These are phyloP conservation scores for Cutaneotrichosporon sp. DNA, from an alignment of 1,284 basidiomycete species.

Conservation along the genomic window DNA sequence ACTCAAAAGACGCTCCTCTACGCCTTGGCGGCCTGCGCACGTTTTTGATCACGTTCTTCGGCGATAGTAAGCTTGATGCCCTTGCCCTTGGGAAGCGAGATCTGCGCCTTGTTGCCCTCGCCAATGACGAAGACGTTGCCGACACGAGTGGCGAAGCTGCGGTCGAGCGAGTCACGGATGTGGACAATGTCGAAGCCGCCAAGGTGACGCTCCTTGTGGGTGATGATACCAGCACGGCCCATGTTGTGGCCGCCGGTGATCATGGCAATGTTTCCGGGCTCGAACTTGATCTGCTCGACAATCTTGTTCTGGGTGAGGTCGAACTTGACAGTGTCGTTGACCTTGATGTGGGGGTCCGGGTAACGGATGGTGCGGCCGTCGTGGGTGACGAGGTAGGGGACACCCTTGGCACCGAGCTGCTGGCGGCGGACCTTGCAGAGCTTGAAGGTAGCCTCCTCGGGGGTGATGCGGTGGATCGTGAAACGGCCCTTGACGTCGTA, in stretches of 20 bases:
- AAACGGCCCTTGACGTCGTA: slow-evolving; percentile 99
- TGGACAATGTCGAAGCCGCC: slow-evolving; percentile 98
- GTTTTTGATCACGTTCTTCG: slow-evolving; percentile 5
- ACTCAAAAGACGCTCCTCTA: not conserved
- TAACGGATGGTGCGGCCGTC: slow-evolving; percentile 99
- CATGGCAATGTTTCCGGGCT: slow-evolving; percentile 96
- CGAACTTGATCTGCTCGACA: slow-evolving; percentile 89
- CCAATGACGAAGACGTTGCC: slow-evolving; percentile 98
- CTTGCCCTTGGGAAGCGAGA: slow-evolving; percentile 97
- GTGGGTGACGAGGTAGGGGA: slow-evolving; percentile 96
- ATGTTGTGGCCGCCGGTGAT: slow-evolving; percentile 99
- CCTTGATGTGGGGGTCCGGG: slow-evolving; percentile 91
- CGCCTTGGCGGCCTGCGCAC: not conserved
- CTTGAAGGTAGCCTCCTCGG: slow-evolving; percentile 97
- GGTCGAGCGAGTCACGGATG: slow-evolving; percentile 90
- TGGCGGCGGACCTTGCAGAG: slow-evolving; percentile 93
- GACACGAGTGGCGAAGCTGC: slow-evolving; percentile 91
- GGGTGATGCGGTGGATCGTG: slow-evolving; percentile 98
- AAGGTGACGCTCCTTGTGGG: slow-evolving; percentile 92
- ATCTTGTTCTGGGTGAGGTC: slow-evolving; percentile 95
- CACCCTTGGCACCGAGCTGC: slow-evolving; percentile 86
- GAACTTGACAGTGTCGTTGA: slow-evolving; percentile 97
- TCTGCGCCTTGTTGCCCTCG: slow-evolving; percentile 89
- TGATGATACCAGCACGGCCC: slow-evolving; percentile 94
- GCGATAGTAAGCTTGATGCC: slow-evolving; percentile 69